A percentile compares a stretch with the other conserved stretches of the same genome.
Conservation (phyloP, 768 basidiomycete genomes). For the Macrocybe gigantea region DNA sequence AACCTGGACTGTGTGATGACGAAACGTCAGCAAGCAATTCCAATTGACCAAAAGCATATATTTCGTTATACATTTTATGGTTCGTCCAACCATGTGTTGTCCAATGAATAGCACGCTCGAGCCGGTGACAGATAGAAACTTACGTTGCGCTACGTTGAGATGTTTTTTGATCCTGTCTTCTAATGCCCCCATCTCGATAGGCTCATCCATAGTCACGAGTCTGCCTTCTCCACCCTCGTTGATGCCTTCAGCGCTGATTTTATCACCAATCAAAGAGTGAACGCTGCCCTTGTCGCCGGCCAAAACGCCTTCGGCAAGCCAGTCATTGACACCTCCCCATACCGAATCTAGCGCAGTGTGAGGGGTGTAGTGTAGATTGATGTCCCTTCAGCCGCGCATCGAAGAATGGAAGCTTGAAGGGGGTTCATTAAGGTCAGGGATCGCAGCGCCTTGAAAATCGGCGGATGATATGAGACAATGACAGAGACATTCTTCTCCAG, state of each 20-base stretch:
- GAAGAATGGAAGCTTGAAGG: conserved; percentile 74
- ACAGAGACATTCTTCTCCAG: conserved; percentile 52
- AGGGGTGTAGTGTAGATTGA: conserved; percentile 81
- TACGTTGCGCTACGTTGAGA: conserved; percentile 56
- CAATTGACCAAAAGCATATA: too few relatives aligned
- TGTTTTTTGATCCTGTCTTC: conserved; percentile 65
- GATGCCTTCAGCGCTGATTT: conserved; percentile 28
- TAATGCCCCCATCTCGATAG: conserved; percentile 54
- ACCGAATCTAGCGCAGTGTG: conserved; percentile 88
- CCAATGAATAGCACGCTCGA: too few relatives aligned
- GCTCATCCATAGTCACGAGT: conserved; percentile 53
- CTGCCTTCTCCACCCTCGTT: conserved; percentile 62
- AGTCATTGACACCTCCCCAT: conserved; percentile 85
- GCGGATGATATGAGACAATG: conserved; percentile 82
- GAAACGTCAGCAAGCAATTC: conserved; percentile 12
- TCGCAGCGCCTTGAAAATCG: conserved; percentile 71
- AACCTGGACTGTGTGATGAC: conserved; percentile 54
- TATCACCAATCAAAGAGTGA: conserved; percentile 32
- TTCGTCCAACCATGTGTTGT: too few relatives aligned
- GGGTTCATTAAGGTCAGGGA: conserved; percentile 75
- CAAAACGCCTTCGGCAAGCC: conserved; percentile 60
- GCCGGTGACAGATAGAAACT: conserved; percentile 16
- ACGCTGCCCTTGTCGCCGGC: conserved; percentile 29
- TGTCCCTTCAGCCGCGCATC: conserved; percentile 76
- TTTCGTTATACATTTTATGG: too few relatives aligned